Conservation (phyloP, 1,284 basidiomycete species). For the Papiliotrema laurentii region DNA sequence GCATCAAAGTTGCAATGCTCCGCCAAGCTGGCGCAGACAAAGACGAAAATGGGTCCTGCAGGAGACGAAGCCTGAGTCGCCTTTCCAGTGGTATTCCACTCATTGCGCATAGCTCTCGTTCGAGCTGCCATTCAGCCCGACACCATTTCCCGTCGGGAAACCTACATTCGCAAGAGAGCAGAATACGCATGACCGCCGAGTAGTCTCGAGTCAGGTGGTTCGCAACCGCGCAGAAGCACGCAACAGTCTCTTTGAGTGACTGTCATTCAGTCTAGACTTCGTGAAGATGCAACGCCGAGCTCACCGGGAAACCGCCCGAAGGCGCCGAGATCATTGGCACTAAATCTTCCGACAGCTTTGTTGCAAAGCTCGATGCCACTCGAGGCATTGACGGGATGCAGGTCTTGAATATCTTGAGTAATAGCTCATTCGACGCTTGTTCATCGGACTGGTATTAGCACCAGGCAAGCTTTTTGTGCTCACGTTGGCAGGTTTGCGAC, state of each 20-base stretch:
- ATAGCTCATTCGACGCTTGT: constrained; percentile 69
- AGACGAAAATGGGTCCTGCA: constrained; percentile 57
- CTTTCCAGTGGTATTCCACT: constrained; percentile 6
- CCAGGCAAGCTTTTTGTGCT: constrained; percentile 6
- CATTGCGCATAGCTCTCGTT: constrained; percentile 18
- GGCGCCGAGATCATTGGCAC: constrained; percentile 84
- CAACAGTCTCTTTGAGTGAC: constrained; percentile 83
- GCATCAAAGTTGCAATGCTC: constrained; percentile 85
- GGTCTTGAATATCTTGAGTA: constrained; percentile 80
- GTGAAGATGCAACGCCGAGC: constrained; percentile 22
- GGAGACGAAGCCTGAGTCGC: constrained; percentile 5
- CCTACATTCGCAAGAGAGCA: constrained; percentile 76
- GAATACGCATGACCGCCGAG: constrained; percentile 63
- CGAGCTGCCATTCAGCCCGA: no score
- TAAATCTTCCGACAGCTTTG: constrained; percentile 71
- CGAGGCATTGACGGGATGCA: constrained; percentile 83
- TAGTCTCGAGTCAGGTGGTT: constrained; percentile 83
- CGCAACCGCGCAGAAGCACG: constrained; percentile 82
- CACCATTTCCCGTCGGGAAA: no score
- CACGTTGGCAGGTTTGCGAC: constrained; percentile 29
- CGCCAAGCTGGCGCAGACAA: constrained; percentile 75
- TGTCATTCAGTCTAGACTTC: constrained; percentile 38
- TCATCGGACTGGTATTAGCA: constrained; percentile 65
- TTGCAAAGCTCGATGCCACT: constrained; percentile 77
- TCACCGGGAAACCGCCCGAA: constrained; percentile 60